Base-by-base conservation (phyloP, 169 alveolate genomes). In the Blepharisma undulans region DNA sequence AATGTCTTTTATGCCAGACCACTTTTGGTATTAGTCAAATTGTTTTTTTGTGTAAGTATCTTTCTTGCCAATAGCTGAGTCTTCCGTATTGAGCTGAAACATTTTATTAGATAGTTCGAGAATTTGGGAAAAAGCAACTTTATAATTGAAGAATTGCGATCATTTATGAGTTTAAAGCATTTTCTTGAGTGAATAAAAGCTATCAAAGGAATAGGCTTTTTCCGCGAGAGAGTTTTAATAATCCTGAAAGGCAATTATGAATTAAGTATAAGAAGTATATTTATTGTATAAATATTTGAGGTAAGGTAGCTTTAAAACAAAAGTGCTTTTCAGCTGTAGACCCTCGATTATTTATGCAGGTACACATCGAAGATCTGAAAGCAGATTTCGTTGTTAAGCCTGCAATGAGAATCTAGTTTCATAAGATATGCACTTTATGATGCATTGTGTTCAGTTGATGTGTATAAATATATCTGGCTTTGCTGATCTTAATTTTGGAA, bases 1-100 rank as follows among this genome's bases (percentile, higher is more conserved):
- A 30, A 97, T 91, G 72, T 97, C 98, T 93, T 96, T 97, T 90
- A 98, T 92, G 16, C 98, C 98, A 32, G 96, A 95, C 92, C 96
- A 97, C 88, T 98, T 94, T 93, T 98, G 96, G 91, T 97, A 98
- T 99, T 99, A 98, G 92, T 98, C 99, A 92, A 97, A 98, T 19
- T 98, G 98, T 78, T 97, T 98, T 96, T 72, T 97, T 98, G 96
- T 96, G 95, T 91, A 96, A 95, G 94, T 98, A 98, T 86, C 99
- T 92, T 91, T 98, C 99, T 78, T 98, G 99, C 99, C 99, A 97
- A 85, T 95, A 95, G 76, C 96, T 98, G n/a, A 84, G 71, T 72
- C 95, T 94, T 29, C 98, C 98, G 92, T 95, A 97, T 94, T 97
- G 95, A 12, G 86, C 86, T 29, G 86, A 78, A 29, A 34, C 86